Base-by-base conservation (phyloP, 1,284 basidiomycete species). In the Schizopora paradoxa region DNA sequence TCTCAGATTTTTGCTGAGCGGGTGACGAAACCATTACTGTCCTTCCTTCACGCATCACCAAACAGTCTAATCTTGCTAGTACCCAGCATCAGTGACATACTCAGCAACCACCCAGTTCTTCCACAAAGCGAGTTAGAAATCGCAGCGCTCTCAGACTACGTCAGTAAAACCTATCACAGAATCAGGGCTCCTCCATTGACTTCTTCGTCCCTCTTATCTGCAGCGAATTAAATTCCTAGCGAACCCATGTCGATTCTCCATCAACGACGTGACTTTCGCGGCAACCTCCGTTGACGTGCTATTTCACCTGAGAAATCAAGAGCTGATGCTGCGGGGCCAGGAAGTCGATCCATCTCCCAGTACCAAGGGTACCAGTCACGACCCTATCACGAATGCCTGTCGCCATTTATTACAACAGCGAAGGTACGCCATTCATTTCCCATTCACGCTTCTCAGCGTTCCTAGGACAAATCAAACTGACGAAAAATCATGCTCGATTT, bases 291-390 rank as follows among this genome's bases (percentile, higher is more conserved):
- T 91, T 5, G 96, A 99, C 61, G 77, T 85, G 0, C 68, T 99
- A 19, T 93, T 93, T 64, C 92, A 96, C 60, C 69, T 99, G 2
- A 79, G 85, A 43, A 84, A 82, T 51, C 88, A 96, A 56, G 91
- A 97, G 61, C 77, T 84, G 46, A 73, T 86, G 52, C 85, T 82
- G 59, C 74, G 77, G 23, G 82, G 82, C 2, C 70, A 77, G 43
- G 86, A 86, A 53, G 70, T 81, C 1, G 79, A 83, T 43, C 66
- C 79, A 2, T 58, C 64, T 4, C 58, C 67, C 16, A 54, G 64
- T 27, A 31, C 54, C 2, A 42, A 50, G 37, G 54, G 47, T 19
- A 51, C 52, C 21, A 53, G 52, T 13, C 73, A 68, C 6, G 93
- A 97, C 60, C 61, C 76, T 2, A 91, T 97, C 79, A 77, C 81